Evolutionary conservation across 2,329 filamentous ascomycete genomes (phyloP).

Genomic region (Fusarium tjaetaba): DNA sequence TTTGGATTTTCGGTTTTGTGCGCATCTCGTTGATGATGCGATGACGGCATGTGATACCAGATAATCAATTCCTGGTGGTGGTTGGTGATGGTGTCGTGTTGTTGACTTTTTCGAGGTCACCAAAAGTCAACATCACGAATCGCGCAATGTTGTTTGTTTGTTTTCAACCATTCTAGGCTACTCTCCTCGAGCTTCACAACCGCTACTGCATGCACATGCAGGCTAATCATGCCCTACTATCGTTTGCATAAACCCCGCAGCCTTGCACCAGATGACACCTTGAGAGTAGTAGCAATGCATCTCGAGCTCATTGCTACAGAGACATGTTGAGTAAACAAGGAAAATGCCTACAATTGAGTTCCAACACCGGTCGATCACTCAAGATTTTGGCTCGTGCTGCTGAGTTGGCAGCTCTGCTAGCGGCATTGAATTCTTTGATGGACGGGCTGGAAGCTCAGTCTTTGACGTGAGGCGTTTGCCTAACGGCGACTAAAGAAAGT

Average conservation of each 20-base stretch:
- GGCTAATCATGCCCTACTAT: neutral
- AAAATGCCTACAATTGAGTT: constrained; percentile 12
- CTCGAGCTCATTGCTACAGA: neutral
- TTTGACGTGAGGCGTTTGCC: constrained; percentile 13
- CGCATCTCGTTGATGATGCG: constrained; percentile 9
- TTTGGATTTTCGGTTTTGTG: neutral
- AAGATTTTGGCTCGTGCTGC: constrained; percentile 1
- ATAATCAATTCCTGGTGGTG: neutral
- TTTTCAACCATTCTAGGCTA: constrained; percentile 12
- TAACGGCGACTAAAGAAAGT: constrained; percentile 23
- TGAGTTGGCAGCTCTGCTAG: neutral
- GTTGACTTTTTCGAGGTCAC: neutral
- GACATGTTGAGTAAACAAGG: constrained; percentile 11
- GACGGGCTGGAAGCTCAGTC: constrained; percentile 33
- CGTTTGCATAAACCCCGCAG: constrained; percentile 24
- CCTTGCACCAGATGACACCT: constrained; percentile 14
- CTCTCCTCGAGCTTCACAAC: neutral
- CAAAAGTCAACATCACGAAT: constrained; percentile 25
- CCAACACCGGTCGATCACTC: neutral
- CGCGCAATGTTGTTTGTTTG: constrained; percentile 23
- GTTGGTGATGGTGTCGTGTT: constrained; percentile 5
- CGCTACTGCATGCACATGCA: constrained; percentile 20
- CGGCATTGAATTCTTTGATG: constrained; percentile 12
- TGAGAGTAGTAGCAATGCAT: constrained; percentile 9
- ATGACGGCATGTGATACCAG: constrained; percentile 31